Base-by-base conservation (phyloP, 2,329 filamentous ascomycete species). In the Talaromyces sp. region DNA sequence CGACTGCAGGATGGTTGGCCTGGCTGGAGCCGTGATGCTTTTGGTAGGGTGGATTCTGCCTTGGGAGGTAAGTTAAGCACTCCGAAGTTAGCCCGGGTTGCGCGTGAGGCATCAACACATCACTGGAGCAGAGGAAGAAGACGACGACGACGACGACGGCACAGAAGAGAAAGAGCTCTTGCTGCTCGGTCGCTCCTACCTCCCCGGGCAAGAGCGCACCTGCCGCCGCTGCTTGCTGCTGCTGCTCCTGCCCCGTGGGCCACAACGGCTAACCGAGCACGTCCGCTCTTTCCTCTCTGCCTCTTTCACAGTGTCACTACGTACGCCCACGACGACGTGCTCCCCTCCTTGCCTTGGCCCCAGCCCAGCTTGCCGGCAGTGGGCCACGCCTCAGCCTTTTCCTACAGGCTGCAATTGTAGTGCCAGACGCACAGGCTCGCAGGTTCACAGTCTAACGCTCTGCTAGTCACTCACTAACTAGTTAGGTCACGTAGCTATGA, bases 141-240 rank as follows among this genome's bases (percentile, higher is more conserved):
- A 25, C 3, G 9, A 47, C 25, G 6, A 25, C 25, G 6, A 25
- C 1, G 15, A 25, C 10, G 19, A 47, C 25, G 44, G 11, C 42
- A 5, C 11, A 47, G n/a, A 47, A 22, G 22, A 25, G 22, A 44
- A 44, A 22, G 19, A 25, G 44, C 22, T 11, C 44, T 47, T 25
- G n/a, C 44, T 22, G 22, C 44, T 25, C 44, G 44, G 19, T 47
- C 44, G 22, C 44, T 47, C n/a, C 19, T 36, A 42, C 22, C n/a
- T 9, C 32, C 17, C 55, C 17, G 17, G 36, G 60, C 47, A 58
- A 39, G 60, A 36, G 49, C 57, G 51, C 55, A 4, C 60, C 60
- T 62, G 55, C 60, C 51, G 51, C 42, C 19, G n/a, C 17, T 10
- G 42, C 42, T 8, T 47, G 42, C 32, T 33, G 2, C 32, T 33